These are phyloP conservation scores for Yamadazyma tumulicola DNA, from an alignment of 805 yeast species.

Conservation along the genomic window DNA sequence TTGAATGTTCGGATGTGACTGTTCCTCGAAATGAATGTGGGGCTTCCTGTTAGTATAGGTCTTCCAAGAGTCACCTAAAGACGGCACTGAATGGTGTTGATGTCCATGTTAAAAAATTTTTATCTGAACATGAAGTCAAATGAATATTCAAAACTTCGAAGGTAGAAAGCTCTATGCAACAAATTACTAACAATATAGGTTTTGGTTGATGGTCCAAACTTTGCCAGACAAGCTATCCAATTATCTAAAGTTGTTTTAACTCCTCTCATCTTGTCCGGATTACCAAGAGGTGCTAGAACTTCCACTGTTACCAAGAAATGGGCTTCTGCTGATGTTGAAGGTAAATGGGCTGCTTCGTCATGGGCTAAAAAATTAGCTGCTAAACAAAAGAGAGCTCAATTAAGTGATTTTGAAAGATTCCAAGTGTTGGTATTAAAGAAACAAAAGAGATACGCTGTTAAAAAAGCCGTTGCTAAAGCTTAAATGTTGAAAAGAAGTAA, in stretches of 20 bases:
- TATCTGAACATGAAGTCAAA: no score
- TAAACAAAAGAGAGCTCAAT: slow-evolving; percentile 87
- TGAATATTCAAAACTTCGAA: no score
- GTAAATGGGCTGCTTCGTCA: slow-evolving; percentile 88
- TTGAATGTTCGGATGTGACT: no score
- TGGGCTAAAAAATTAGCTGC: slow-evolving; percentile 99
- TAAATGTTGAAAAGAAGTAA: slow-evolving; percentile 35
- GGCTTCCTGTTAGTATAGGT: no score
- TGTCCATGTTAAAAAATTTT: no score
- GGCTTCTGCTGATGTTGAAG: slow-evolving; percentile 82
- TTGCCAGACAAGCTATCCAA: slow-evolving; percentile 88
- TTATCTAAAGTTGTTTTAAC: slow-evolving; percentile 90
- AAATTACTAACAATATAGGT: slow-evolving; percentile 49
- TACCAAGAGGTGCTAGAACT: slow-evolving; percentile 95
- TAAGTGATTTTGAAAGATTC: slow-evolving; percentile 99
- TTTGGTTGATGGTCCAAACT: slow-evolving; percentile 95
- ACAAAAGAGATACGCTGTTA: slow-evolving; percentile 93
- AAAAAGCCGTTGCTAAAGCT: slow-evolving; percentile 97
- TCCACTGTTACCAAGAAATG: slow-evolving; percentile 86
- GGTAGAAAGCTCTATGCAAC: no score
- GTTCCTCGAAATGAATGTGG: no score
- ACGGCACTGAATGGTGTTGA: no score
- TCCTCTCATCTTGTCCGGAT: slow-evolving; percentile 76
- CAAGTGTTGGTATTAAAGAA: slow-evolving; percentile 96
- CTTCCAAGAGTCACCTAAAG: no score